Evolutionary conservation across 1,139 yeast species (phyloP).

Genomic region (Geotrichum armillariae): DNA sequence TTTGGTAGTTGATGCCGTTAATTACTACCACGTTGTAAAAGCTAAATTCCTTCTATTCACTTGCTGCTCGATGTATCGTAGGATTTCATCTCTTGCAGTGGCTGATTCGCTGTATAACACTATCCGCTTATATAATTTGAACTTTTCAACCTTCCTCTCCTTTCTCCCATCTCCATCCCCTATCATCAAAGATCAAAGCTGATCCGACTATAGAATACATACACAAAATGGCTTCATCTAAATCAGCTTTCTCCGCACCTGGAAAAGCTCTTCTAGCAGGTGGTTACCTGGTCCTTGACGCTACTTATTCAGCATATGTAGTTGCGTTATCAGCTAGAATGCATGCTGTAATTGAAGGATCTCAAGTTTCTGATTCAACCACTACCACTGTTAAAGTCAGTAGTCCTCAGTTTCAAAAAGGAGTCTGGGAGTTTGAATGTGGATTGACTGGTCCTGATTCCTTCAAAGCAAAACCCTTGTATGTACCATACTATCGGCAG

Average conservation of each 20-base stretch:
- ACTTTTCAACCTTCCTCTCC: too few relatives aligned
- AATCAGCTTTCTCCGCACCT: conserved; percentile 75
- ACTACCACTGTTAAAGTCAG: conserved; percentile 45
- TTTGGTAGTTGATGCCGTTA: too few relatives aligned
- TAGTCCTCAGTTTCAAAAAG: conserved; percentile 81
- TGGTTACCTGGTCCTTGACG: conserved; percentile 87
- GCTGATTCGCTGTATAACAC: too few relatives aligned
- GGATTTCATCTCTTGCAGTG: too few relatives aligned
- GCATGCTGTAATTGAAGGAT: conserved; percentile 61
- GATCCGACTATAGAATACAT: too few relatives aligned
- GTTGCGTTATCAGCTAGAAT: conserved; percentile 88
- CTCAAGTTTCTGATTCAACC: not conserved
- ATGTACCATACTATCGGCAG: conserved; percentile 9
- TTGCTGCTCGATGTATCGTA: too few relatives aligned
- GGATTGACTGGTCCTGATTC: conserved; percentile 34
- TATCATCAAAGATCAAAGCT: too few relatives aligned
- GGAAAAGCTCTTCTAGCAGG: conserved; percentile 95
- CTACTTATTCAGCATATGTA: conserved; percentile 71
- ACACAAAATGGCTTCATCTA: too few relatives aligned
- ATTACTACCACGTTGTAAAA: too few relatives aligned
- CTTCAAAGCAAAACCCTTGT: conserved; percentile 19
- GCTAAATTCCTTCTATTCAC: too few relatives aligned
- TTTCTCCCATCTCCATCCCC: too few relatives aligned
- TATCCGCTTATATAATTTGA: too few relatives aligned
- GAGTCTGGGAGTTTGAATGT: conserved; percentile 61